phyloP scores from a whole-genome alignment of 2,329 filamentous ascomycete species.

The Iodosphaeria phyllophila region DNA sequence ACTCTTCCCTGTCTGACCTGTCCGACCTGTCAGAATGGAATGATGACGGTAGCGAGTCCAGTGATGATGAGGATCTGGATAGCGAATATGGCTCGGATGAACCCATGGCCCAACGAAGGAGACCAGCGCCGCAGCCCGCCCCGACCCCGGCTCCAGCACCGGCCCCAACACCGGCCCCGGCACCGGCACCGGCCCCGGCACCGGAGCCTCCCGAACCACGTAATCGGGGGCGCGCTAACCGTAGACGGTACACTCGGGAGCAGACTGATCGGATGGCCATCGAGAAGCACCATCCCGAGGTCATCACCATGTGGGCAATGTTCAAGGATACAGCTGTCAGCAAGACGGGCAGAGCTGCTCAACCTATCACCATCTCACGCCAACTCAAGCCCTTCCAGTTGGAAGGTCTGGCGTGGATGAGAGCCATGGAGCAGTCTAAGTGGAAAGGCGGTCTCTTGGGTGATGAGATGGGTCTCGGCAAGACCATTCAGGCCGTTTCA shows the following conservation, averaged over 20 bases:
- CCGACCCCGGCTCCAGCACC: not conserved
- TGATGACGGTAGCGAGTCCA: no score
- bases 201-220: no score
- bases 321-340: constrained; percentile 51
- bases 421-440: constrained; percentile 63
- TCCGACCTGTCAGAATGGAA: no score
- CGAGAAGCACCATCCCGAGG: constrained; percentile 56
- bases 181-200: no score
- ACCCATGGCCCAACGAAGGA: not conserved
- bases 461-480: constrained; percentile 97
- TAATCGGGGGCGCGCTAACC: no score
- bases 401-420: constrained; percentile 90
- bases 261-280: constrained; percentile 43
- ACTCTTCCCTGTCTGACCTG: no score
- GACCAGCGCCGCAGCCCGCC: not conserved
- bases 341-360: constrained; percentile 39
- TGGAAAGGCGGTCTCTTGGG: constrained; percentile 85
- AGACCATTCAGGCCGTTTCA: constrained; percentile 95
- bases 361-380: constrained; percentile 63
- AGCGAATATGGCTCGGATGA: no score
- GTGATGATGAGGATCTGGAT: no score
- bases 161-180: no score
- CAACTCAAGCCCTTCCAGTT: constrained; percentile 86
- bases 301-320: constrained; percentile 71
- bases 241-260: no score